Base-by-base conservation (phyloP, 1,139 yeast species). In the Magnusiomyces clavatus region DNA sequence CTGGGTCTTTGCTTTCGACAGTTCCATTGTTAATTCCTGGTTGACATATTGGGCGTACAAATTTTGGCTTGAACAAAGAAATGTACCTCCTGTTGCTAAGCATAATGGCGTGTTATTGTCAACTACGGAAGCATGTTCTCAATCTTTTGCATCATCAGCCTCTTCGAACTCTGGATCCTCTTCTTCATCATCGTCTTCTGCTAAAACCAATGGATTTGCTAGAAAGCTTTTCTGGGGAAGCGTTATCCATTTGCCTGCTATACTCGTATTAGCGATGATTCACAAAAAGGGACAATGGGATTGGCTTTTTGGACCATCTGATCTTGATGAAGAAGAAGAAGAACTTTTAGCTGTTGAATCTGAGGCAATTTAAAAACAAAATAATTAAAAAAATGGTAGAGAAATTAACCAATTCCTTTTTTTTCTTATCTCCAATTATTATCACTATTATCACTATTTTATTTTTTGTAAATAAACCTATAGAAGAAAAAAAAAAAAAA, bases 241-340 rank as follows among this genome's bases (percentile, higher is more conserved):
- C 29, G 96, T 94, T 1, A 82, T 94, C 81, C 97, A 94, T 61
- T 71, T 94, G 50, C 98, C 99, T 1, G 92, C 87, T 0, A 83
- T 94, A 10, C 72, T 94, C 52, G 83, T 89, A 29, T 73, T 94
- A 55, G 97, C 97, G 1, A 89, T 94, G 89, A 68, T 90, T 50
- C 98, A 94, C 69, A 94, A 92, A 69, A 84, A 83, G 65, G 97
- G 96, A 2, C 90, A 90, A 67, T 90, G 97, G 97, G 95, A 88
- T 64, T 78, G 92, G 72, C 63, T 86, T 46, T 61, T 61, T 54
- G 61, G 59, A 1, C 43, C 50, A 14, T 46, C 46, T 37, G 57
- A 54, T 6, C 58, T 54, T 20, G 58, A 56, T 40, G 49, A 43
- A 14, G 16, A 39, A 11, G 42, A 39, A 10, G 42, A 39, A 24